Conservation (phyloP, 345 rosid genomes). For the Noccaea caerulescens region DNA sequence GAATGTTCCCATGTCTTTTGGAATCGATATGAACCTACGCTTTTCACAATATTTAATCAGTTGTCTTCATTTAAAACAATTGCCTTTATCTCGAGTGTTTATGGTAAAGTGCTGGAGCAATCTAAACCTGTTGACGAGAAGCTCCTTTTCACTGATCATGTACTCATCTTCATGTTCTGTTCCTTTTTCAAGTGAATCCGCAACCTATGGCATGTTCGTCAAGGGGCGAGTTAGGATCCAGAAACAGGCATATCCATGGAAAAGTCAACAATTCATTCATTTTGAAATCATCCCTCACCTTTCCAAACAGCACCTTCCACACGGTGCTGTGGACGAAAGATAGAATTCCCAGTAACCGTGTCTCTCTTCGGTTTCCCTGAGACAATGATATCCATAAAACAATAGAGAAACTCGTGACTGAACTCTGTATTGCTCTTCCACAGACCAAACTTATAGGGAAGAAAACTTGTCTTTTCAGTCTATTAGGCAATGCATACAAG, state of each 20-base stretch:
- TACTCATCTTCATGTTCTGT: conserved; percentile 99
- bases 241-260: conserved; percentile 2
- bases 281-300: conserved; percentile 48
- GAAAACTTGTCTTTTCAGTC: background rate
- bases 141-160: conserved; percentile 99
- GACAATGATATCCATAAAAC: background rate
- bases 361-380: conserved; percentile 98
- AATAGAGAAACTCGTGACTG: background rate
- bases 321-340: conserved; percentile 96
- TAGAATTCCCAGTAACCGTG: conserved; percentile 83
- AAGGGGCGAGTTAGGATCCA: conserved; percentile 13
- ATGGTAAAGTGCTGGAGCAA: background rate
- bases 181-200: conserved; percentile 99
- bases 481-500: background rate
- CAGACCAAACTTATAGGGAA: conserved; percentile 7
- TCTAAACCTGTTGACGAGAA: conserved; percentile 84
- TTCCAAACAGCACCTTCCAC: conserved; percentile 97
- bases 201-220: conserved; percentile 54
- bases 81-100: background rate
- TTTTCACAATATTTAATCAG: background rate
- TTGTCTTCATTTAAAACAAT: background rate
- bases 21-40: conserved; percentile 86
- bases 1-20: conserved; percentile 98
- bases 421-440: conserved; percentile 5
- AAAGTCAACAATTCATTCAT: background rate